These are phyloP conservation scores for Boletus rufocinnamomeus DNA, from an alignment of 768 basidiomycete genomes.

Conservation along the genomic window DNA sequence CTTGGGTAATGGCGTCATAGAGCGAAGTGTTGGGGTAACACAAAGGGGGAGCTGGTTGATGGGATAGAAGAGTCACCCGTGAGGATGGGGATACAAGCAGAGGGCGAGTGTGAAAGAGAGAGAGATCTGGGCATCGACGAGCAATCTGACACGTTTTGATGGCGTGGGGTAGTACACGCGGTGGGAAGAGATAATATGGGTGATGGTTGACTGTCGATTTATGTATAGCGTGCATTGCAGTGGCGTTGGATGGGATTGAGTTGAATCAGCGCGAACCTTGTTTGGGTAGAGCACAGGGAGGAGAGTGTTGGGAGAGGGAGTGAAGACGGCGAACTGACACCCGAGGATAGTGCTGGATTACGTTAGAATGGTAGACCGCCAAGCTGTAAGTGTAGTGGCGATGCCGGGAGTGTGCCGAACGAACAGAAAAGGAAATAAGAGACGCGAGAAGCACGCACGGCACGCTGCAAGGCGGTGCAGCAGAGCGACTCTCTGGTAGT, in stretches of 20 bases:
- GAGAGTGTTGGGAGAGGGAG: no score
- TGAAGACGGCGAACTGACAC: neutral
- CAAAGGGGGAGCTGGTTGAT: neutral
- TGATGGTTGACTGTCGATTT: neutral
- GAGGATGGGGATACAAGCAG: neutral
- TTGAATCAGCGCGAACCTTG: slow-evolving; percentile 2
- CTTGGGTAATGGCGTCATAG: slow-evolving; percentile 9
- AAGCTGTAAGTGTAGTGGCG: slow-evolving; percentile 16
- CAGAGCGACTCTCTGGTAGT: slow-evolving; percentile 4
- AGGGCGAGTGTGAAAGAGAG: neutral
- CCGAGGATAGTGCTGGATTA: slow-evolving; percentile 7
- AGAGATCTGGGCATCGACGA: slow-evolving; percentile 1
- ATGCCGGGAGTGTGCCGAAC: slow-evolving; percentile 13
- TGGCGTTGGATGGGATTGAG: slow-evolving; percentile 5
- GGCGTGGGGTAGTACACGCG: slow-evolving; percentile 25
- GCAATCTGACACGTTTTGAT: slow-evolving; percentile 27
- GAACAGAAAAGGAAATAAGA: slow-evolving; percentile 1
- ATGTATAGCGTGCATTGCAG: neutral
- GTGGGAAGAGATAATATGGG: neutral
- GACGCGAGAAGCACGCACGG: slow-evolving; percentile 8
- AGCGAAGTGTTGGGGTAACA: neutral
- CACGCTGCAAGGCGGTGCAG: slow-evolving; percentile 19
- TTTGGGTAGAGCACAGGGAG: no score
- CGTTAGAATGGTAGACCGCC: slow-evolving; percentile 7
- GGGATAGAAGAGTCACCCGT: neutral